phyloP scores from a whole-genome alignment of 352 stramenopile species.

The Nothophytophthora sp. region DNA sequence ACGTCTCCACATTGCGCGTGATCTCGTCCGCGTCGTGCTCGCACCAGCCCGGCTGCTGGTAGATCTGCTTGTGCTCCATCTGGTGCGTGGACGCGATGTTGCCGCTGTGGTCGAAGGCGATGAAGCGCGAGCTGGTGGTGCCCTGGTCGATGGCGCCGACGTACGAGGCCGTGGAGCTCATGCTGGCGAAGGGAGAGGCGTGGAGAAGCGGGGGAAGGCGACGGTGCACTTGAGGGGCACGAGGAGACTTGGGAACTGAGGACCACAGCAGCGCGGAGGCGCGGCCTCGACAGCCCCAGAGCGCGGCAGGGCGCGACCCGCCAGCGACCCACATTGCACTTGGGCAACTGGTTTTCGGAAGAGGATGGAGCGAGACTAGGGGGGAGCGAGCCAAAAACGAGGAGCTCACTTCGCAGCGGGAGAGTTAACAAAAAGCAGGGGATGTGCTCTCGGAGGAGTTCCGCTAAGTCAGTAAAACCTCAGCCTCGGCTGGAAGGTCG shows the following conservation, averaged over 20 bases:
- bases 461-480: neutral
- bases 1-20: slow-evolving; percentile 83
- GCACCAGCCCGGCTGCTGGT: slow-evolving; percentile 95
- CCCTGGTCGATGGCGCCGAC: slow-evolving; percentile 96
- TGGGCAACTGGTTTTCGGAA: too few relatives aligned
- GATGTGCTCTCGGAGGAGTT: neutral
- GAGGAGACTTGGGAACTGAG: slow-evolving; percentile 47
- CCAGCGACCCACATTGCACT: too few relatives aligned
- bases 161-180: slow-evolving; percentile 47
- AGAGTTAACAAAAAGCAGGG: neutral
- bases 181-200: slow-evolving; percentile 18
- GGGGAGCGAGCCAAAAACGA: neutral
- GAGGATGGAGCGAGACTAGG: too few relatives aligned
- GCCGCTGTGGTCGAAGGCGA: slow-evolving; percentile 93
- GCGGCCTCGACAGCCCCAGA: neutral
- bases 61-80: slow-evolving; percentile 97
- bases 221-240: slow-evolving; percentile 14
- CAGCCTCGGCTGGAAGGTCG: neutral
- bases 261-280: neutral
- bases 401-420: neutral
- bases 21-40: slow-evolving; percentile 98
- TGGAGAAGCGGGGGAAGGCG: slow-evolving; percentile 1
- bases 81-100: slow-evolving; percentile 92
- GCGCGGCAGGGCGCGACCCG: too few relatives aligned
- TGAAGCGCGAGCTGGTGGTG: slow-evolving; percentile 96